Evolutionary conservation across 202 grass and related monocot species (phyloP).

Genomic region (Dendrocalamus latiflorus): DNA sequence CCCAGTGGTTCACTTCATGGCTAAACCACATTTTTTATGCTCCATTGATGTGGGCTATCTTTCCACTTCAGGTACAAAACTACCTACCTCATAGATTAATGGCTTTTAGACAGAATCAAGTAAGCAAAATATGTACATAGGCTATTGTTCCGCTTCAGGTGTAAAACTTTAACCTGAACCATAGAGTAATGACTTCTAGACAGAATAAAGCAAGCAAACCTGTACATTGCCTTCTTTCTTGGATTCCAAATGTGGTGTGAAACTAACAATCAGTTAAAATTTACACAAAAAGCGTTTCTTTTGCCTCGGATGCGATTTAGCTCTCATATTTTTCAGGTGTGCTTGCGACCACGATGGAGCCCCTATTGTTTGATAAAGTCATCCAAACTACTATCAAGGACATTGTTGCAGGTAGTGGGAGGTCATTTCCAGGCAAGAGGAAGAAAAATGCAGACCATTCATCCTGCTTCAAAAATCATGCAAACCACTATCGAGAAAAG

Average conservation of each 20-base stretch:
- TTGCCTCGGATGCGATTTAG: not conserved
- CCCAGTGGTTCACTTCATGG: constrained; percentile 39
- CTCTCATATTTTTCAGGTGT: constrained; percentile 25
- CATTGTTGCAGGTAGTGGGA: constrained; percentile 36
- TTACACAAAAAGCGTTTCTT: not conserved
- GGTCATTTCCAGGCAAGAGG: constrained; percentile 37
- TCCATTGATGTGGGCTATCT: constrained; percentile 42
- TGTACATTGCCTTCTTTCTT: not conserved
- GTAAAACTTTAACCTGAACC: not conserved
- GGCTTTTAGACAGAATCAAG: not conserved
- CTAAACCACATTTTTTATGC: constrained; percentile 33
- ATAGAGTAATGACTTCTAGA: not conserved
- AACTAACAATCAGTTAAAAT: constrained; percentile 5
- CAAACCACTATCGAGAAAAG: no score
- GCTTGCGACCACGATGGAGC: constrained; percentile 28
- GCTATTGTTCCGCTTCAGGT: constrained; percentile 52
- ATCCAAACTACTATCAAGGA: constrained; percentile 36
- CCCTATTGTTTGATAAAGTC: constrained; percentile 28
- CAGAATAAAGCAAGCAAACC: not conserved
- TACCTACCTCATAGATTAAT: not conserved
- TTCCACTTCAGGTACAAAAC: constrained; percentile 50
- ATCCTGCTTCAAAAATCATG: no score
- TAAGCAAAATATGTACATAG: constrained; percentile 23
- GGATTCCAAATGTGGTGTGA: not conserved
- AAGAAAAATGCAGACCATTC: constrained; percentile 6